Evolutionary conservation across 2,329 filamentous ascomycete genomes (phyloP).

Genomic region (Ceratocystis harringtonii): DNA sequence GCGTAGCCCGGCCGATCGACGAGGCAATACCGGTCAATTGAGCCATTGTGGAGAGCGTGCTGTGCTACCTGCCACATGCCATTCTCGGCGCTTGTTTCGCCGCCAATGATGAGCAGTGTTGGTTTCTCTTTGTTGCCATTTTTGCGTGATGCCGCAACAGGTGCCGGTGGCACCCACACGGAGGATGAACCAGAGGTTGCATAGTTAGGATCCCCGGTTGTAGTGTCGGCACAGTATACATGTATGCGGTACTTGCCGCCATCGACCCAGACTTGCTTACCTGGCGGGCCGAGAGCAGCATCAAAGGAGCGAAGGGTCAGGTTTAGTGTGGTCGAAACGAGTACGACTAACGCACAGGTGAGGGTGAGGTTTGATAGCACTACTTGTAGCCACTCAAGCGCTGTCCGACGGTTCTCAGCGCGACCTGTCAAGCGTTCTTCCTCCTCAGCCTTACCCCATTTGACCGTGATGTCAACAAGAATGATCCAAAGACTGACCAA

Average conservation of each 20-base stretch:
- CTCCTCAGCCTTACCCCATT: slow-evolving; percentile 85
- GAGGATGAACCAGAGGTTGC: background rate
- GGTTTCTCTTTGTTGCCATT: slow-evolving; percentile 33
- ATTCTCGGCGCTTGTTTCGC: slow-evolving; percentile 63
- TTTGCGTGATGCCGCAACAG: background rate
- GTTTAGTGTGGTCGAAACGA: slow-evolving; percentile 68
- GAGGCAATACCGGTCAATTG: slow-evolving; percentile 83
- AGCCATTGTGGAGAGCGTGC: slow-evolving; percentile 59
- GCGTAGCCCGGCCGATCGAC: slow-evolving; percentile 82
- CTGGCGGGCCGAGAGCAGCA: slow-evolving; percentile 55
- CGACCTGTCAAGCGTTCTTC: slow-evolving; percentile 85
- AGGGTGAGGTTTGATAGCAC: slow-evolving; percentile 59
- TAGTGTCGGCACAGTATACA: slow-evolving; percentile 49
- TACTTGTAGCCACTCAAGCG: slow-evolving; percentile 74
- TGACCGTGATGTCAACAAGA: slow-evolving; percentile 63
- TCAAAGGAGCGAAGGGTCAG: slow-evolving; percentile 70
- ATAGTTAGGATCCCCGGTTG: background rate
- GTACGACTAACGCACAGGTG: slow-evolving; percentile 51
- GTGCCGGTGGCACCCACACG: background rate
- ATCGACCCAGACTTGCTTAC: slow-evolving; percentile 66
- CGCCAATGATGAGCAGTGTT: slow-evolving; percentile 75
- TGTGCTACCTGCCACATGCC: slow-evolving; percentile 69
- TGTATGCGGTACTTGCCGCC: slow-evolving; percentile 76
- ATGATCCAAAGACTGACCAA: slow-evolving; percentile 68
- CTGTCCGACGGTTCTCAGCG: slow-evolving; percentile 65